phyloP scores from a whole-genome alignment of 1,284 basidiomycete genomes.

The Inonotus obliquus region DNA sequence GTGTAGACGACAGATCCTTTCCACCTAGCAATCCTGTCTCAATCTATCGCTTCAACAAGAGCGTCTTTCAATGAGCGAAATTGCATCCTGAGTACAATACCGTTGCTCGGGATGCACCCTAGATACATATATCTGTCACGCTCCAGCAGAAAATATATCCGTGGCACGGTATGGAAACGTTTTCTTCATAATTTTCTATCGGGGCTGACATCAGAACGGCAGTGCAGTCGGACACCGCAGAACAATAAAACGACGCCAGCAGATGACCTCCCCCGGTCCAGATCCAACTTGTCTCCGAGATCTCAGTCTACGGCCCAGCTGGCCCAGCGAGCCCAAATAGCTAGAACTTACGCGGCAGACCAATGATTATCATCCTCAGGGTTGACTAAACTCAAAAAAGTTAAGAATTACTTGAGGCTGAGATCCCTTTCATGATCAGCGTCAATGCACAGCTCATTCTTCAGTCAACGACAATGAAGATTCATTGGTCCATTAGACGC shows the following conservation, averaged over 20 bases:
- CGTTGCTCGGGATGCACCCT: too few relatives aligned
- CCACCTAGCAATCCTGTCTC: neutral
- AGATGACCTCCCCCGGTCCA: too few relatives aligned
- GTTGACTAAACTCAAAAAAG: too few relatives aligned
- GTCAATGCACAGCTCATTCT: too few relatives aligned
- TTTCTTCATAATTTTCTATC: neutral
- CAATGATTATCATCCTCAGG: too few relatives aligned
- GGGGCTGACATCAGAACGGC: slow-evolving; percentile 1
- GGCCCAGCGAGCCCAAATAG: neutral
- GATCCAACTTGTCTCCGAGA: neutral
- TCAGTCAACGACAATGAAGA: too few relatives aligned
- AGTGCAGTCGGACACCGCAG: neutral
- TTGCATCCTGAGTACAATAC: neutral
- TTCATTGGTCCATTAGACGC: too few relatives aligned
- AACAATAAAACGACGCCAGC: neutral
- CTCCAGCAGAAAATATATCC: neutral
- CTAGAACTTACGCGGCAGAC: too few relatives aligned
- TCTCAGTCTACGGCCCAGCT: neutral
- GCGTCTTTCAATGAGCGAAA: neutral
- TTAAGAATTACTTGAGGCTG: too few relatives aligned
- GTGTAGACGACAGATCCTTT: neutral
- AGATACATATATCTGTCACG: neutral
- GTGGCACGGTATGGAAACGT: too few relatives aligned
- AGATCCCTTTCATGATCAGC: too few relatives aligned
- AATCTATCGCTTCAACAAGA: neutral